Evolutionary conservation across 805 yeast species (phyloP), one percentile per base, ranked within the genome.

Genomic region (Barnettozyma pratensis): DNA sequence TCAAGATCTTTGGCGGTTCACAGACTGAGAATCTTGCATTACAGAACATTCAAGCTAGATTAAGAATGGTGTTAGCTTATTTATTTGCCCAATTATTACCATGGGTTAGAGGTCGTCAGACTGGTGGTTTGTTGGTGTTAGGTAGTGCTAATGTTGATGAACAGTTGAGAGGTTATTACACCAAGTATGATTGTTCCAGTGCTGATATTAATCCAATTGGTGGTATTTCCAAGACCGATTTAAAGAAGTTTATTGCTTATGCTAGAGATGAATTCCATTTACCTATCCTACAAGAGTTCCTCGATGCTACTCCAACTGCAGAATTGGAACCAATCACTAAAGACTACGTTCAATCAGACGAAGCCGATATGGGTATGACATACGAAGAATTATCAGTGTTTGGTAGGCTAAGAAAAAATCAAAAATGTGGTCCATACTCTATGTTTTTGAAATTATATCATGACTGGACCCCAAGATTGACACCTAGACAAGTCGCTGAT

Each of bases 121-220:
- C 75, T 42, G 76, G 82, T 27, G 97, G 98, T 0, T 68, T 94
- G 44, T 72, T 94, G 37, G 99, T 94, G 7, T 73, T 94, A 44
- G 99, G 99, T 1, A 85, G 96, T 61, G 97, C 98, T 4, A 94
- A 94, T 63, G 99, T 94, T 11, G 99, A 94, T 67, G 99, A 94
- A 65, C 90, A 96, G 59, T 71, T 94, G 51, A 75, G 99, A 51
- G 99, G 99, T 0, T 94, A 94, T 61, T 73, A 94, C 61, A 94
- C 99, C 8, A 94, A 94, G 64, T 94, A 94, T 67, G 99, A 94
- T 66, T 90, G 97, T 66, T 91, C 98, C 4, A 83, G 96, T 14
- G 99, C 99, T 1, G 99, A 94, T 69, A 80, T 94, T 51, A 94
- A 94, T 63, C 99, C 99, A 29, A 95, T 94, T 56, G 99, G 99